phyloP scores from a whole-genome alignment of 371 early-diverging fungal genomes.

The Lichtheimia corymbifera region DNA sequence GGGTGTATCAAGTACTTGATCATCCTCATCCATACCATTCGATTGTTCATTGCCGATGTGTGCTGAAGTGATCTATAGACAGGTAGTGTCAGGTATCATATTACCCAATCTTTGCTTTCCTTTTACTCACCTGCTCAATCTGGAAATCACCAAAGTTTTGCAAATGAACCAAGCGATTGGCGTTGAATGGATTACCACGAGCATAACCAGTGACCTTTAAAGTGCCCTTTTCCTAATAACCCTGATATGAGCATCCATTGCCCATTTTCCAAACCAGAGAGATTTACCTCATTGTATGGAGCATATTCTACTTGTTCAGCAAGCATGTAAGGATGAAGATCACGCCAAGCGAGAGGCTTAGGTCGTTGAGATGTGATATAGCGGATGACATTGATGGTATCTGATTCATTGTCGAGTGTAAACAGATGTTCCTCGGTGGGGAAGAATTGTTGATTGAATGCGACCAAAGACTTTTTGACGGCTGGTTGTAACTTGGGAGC shows the following conservation, averaged over 20 bases:
- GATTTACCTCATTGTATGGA: conserved; percentile 26
- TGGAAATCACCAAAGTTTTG: conserved; percentile 93
- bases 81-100: background rate
- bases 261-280: background rate
- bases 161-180: conserved; percentile 89
- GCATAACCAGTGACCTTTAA: conserved; percentile 85
- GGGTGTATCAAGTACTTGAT: conserved; percentile 61
- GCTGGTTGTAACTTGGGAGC: conserved; percentile 69
- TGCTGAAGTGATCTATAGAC: conserved; percentile 32
- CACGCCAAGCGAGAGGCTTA: conserved; percentile 84
- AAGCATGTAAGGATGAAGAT: conserved; percentile 84
- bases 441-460: conserved; percentile 86
- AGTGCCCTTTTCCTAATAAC: conserved; percentile 51
- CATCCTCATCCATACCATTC: conserved; percentile 51
- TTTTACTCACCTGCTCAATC: conserved; percentile 62
- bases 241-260: background rate
- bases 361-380: conserved; percentile 75
- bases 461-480: conserved; percentile 79
- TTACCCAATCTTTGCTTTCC: background rate
- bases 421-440: conserved; percentile 78
- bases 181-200: conserved; percentile 78
- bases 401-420: conserved; percentile 55
- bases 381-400: conserved; percentile 63
- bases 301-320: conserved; percentile 75
- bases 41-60: conserved; percentile 9